Percentiles rank a stretch among this genome's conserved stretches.
Conservation (phyloP, 768 basidiomycete genomes). For the Mycena haematopus region DNA sequence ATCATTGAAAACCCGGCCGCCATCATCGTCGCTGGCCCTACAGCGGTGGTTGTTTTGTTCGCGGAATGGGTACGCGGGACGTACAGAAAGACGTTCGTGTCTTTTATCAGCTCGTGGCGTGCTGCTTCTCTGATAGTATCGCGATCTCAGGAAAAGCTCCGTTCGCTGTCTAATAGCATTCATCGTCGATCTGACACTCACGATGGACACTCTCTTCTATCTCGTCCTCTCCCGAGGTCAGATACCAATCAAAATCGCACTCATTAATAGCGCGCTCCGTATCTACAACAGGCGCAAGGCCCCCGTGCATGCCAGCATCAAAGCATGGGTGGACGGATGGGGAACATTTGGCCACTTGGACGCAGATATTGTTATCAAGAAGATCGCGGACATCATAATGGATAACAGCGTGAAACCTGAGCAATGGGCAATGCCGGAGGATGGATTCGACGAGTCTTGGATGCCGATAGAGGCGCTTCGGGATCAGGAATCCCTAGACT, state of each 20-base stretch:
- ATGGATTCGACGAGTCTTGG: slow-evolving; percentile 6
- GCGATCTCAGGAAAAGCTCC: slow-evolving; percentile 3
- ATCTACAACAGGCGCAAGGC: background rate
- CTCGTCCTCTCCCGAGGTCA: slow-evolving; percentile 5
- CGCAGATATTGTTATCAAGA: slow-evolving; percentile 4
- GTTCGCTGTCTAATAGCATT: slow-evolving; percentile 1
- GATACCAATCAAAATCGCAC: background rate
- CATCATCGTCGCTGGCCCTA: slow-evolving; percentile 6
- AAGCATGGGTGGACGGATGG: background rate
- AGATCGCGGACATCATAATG: slow-evolving; percentile 2
- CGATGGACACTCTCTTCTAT: slow-evolving; percentile 11
- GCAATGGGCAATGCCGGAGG: slow-evolving; percentile 4
- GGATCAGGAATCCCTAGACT: too few relatives aligned
- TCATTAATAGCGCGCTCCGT: slow-evolving; percentile 2
- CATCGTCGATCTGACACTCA: slow-evolving; percentile 13
- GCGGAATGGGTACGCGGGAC: slow-evolving; percentile 12
- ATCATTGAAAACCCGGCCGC: slow-evolving; percentile 3
- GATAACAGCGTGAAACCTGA: slow-evolving; percentile 5
- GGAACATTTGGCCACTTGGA: slow-evolving; percentile 5
- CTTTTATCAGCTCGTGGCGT: background rate
- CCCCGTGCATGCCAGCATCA: slow-evolving; percentile 7
- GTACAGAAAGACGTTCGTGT: background rate
- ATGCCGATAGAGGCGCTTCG: slow-evolving; percentile 3
- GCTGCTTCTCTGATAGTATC: background rate
- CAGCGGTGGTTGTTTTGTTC: slow-evolving; percentile 2